phyloP scores from a whole-genome alignment of 441 rosid species.

The Populus hybrid region DNA sequence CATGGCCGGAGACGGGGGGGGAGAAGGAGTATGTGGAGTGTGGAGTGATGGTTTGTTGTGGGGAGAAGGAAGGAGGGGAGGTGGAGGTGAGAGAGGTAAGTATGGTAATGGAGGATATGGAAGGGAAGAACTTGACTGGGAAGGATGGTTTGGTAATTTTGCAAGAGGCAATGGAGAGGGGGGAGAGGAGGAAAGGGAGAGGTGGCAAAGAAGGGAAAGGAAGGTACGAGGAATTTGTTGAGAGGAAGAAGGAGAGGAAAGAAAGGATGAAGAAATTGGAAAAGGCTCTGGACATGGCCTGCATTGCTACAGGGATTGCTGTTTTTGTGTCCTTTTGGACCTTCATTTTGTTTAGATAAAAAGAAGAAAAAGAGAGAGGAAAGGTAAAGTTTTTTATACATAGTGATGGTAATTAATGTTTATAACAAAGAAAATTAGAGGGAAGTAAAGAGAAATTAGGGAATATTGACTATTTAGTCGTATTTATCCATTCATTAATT shows the following conservation, averaged over 20 bases:
- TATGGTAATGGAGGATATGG: slow-evolving; percentile 71
- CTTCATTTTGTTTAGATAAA: slow-evolving; percentile 31
- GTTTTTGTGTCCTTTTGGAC: slow-evolving; percentile 46
- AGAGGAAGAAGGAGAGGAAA: slow-evolving; percentile 35
- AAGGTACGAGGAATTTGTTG: slow-evolving; percentile 39
- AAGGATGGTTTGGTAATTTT: slow-evolving; percentile 61
- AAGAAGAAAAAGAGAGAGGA: neutral
- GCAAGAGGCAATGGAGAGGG: slow-evolving; percentile 37
- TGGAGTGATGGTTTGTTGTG: slow-evolving; percentile 57
- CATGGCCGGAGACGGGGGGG: slow-evolving; percentile 27
- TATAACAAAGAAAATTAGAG: neutral
- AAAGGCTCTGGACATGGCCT: slow-evolving; percentile 40
- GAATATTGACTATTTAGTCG: neutral
- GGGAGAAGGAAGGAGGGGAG: slow-evolving; percentile 58
- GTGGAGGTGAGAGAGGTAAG: slow-evolving; percentile 70
- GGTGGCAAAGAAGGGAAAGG: slow-evolving; percentile 32
- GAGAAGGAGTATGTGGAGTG: slow-evolving; percentile 44
- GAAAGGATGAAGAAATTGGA: slow-evolving; percentile 34
- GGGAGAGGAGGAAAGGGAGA: slow-evolving; percentile 35
- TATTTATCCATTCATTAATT: neutral
- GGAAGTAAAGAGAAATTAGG: neutral
- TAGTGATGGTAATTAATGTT: neutral
- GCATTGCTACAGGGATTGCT: slow-evolving; percentile 35
- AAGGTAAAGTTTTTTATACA: neutral
- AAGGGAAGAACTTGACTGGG: slow-evolving; percentile 63